Percentiles rank a stretch among this genome's conserved stretches.
phyloP scores from a whole-genome alignment of 805 yeast species.

The Wickerhamiella domercqiae region DNA sequence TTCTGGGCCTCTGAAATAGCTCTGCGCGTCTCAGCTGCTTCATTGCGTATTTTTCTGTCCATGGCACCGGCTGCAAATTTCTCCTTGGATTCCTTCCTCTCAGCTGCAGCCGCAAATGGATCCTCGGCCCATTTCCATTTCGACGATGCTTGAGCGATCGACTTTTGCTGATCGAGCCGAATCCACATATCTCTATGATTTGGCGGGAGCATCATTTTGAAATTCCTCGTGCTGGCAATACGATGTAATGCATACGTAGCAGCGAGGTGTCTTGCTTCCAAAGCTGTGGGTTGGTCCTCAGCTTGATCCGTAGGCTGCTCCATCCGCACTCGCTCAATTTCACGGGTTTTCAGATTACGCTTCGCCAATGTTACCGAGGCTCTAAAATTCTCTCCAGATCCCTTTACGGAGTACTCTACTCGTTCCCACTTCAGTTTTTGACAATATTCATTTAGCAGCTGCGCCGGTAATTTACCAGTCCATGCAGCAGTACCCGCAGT shows the following conservation, averaged over 20 bases:
- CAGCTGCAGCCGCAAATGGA: slow-evolving; percentile 61
- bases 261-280: slow-evolving; percentile 80
- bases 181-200: slow-evolving; percentile 70
- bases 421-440: slow-evolving; percentile 83
- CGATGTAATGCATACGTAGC: slow-evolving; percentile 81
- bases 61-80: slow-evolving; percentile 5
- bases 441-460: slow-evolving; percentile 70
- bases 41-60: not conserved
- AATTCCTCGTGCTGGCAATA: slow-evolving; percentile 61
- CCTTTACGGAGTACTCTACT: slow-evolving; percentile 52
- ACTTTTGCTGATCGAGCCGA: slow-evolving; percentile 47
- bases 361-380: slow-evolving; percentile 52
- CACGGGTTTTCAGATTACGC: slow-evolving; percentile 71
- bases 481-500: slow-evolving; percentile 56
- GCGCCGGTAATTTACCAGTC: slow-evolving; percentile 91
- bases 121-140: slow-evolving; percentile 27
- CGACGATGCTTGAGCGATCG: slow-evolving; percentile 20
- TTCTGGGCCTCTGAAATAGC: not conserved
- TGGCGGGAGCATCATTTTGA: slow-evolving; percentile 77
- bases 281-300: slow-evolving; percentile 58
- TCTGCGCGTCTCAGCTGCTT: not conserved
- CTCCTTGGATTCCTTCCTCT: slow-evolving; percentile 27
- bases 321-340: slow-evolving; percentile 41
- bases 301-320: slow-evolving; percentile 36
- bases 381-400: slow-evolving; percentile 35